Percentiles rank a stretch among this genome's conserved stretches.
Evolutionary conservation across 2,329 filamentous ascomycete species (phyloP).

Genomic region (Phaeosphaeria sp.): DNA sequence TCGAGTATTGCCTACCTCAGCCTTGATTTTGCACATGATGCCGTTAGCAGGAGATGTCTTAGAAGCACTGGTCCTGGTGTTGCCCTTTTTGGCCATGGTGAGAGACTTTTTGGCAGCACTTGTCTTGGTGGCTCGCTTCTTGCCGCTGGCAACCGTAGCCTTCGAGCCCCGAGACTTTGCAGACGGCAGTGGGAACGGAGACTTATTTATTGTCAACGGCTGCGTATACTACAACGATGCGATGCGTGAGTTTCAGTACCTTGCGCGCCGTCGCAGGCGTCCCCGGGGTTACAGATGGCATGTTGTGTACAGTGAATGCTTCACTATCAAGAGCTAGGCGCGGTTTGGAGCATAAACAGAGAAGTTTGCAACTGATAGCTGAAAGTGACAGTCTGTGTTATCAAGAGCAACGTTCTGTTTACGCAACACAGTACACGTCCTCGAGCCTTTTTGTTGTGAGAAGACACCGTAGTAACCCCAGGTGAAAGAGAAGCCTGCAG

Average conservation of each 20-base stretch:
- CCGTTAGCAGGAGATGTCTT: not conserved
- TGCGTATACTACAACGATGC: not conserved
- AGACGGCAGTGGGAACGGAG: not conserved
- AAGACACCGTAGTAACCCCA: not conserved
- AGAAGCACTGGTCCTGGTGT: not conserved
- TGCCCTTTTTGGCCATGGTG: not conserved
- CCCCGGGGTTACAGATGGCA: not conserved
- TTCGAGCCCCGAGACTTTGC: not conserved
- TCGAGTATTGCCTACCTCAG: conserved; percentile 5
- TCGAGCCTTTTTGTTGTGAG: not conserved
- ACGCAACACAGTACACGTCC: not conserved
- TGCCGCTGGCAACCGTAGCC: not conserved
- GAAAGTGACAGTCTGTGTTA: not conserved
- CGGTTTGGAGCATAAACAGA: not conserved
- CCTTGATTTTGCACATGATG: conserved; percentile 14
- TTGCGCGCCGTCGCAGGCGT: not conserved
- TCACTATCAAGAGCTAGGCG: not conserved
- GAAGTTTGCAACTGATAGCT: not conserved
- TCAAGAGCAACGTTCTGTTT: not conserved
- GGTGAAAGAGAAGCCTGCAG: not conserved
- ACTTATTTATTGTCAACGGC: not conserved
- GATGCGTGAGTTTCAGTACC: not conserved
- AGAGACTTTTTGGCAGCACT: not conserved
- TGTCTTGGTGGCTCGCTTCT: not conserved
- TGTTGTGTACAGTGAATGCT: not conserved